A percentile compares a stretch with the other conserved stretches of the same genome.
Evolutionary conservation across 306 rosid species (phyloP).

Genomic region (Purshia tridentata): DNA sequence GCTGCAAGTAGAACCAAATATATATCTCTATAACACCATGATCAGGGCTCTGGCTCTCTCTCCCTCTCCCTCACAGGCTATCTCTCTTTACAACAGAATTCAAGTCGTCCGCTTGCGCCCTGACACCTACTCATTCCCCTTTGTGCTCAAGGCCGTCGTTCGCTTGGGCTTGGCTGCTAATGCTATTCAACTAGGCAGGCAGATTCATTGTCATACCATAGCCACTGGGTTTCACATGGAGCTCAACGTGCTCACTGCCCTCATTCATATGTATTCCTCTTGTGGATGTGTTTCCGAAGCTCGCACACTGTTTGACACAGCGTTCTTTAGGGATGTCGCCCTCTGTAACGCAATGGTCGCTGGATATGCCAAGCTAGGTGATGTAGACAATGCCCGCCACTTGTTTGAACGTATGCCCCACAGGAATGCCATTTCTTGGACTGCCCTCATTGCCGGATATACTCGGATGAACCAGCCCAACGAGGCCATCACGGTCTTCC

Average conservation of each 20-base stretch:
- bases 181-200: conserved; percentile 32
- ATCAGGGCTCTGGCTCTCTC: conserved; percentile 46
- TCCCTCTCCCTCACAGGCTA: conserved; percentile 26
- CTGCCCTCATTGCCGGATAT: conserved; percentile 53
- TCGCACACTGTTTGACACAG: conserved; percentile 50
- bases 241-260: conserved; percentile 34
- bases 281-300: conserved; percentile 42
- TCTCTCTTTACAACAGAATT: conserved; percentile 36
- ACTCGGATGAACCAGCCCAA: conserved; percentile 39
- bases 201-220: conserved; percentile 51
- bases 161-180: neutral
- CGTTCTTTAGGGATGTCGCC: conserved; percentile 19
- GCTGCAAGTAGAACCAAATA: conserved; percentile 13
- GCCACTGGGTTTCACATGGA: conserved; percentile 39
- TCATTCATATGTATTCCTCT: conserved; percentile 57
- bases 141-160: conserved; percentile 51
- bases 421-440: conserved; percentile 61
- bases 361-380: conserved; percentile 54
- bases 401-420: conserved; percentile 59
- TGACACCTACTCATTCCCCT: conserved; percentile 61
- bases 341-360: conserved; percentile 61
- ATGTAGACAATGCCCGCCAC: conserved; percentile 42
- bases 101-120: conserved; percentile 33
- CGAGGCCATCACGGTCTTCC: conserved; percentile 53
- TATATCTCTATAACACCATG: conserved; percentile 42